Evolutionary conservation across 768 basidiomycete species (phyloP), one percentile per base, ranked within the genome.

Genomic region (Lanmaoa pseudosensibilis): DNA sequence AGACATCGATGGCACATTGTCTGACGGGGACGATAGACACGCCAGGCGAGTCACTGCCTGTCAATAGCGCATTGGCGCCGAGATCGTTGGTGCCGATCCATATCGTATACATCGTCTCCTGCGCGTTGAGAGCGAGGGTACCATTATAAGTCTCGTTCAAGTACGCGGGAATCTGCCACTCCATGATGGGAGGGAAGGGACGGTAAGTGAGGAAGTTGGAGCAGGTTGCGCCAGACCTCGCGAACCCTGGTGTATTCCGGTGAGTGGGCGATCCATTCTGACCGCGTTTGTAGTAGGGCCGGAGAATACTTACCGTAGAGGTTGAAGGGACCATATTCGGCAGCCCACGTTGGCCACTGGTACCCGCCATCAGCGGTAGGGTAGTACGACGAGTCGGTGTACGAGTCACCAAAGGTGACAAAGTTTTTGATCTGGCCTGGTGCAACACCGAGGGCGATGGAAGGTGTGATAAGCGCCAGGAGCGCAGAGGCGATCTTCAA

Each of bases 81-180:
- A 88, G 75, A 63, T 88, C 87, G 58, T 83, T 84, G 4, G 83
- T 84, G 15, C 86, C 85, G 56, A 87, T 83, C 86, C 86, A 88
- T 8, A 87, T 73, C 1, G 83, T 82, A 65, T 83, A 87, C 3
- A 87, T 58, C 1, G 86, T 87, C 45, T 83, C 75, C 3, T 74
- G 66, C 0, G 79, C 65, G 15, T 61, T 12, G 47, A 63, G 53
- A 18, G 58, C 63, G 21, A 83, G 63, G 1, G 78, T 73, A 6
- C 77, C 75, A 57, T 81, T 79, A 12, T 66, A 59, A 18, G 63
- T 70, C 47, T 79, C 76, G 8, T 72, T 63, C 47, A 85, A 74
- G 68, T 80, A 86, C 0, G 73, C 51, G 0, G 85, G 85, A 8
- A 87, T 74, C 48, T 68, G 68, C 57, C 52, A 68, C 27, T 59